A percentile compares a stretch with the other conserved stretches of the same genome.
Evolutionary conservation across 2,329 filamentous ascomycete genomes (phyloP).

Genomic region (Cladosporium sp.): DNA sequence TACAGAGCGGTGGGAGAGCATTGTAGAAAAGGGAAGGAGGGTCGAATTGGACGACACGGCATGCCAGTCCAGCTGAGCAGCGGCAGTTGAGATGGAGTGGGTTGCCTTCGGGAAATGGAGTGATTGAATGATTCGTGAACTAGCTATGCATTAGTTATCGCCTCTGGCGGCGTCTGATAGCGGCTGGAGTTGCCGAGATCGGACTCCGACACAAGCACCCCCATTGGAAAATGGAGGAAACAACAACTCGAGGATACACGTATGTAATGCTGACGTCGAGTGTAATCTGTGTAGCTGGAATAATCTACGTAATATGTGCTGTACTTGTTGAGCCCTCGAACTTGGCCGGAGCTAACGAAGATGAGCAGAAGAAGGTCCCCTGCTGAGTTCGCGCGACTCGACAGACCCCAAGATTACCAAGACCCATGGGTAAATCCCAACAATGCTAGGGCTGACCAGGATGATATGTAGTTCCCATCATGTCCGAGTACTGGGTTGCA

Average conservation of each 20-base stretch:
- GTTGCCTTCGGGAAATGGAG: not conserved
- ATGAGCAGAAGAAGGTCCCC: not conserved
- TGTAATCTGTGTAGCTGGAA: not conserved
- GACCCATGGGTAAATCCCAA: constrained; percentile 9
- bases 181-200: constrained; percentile 6
- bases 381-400: not conserved
- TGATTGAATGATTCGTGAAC: constrained; percentile 4
- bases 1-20: constrained; percentile 8
- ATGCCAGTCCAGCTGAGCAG: constrained; percentile 12
- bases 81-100: constrained; percentile 18
- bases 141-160: constrained; percentile 9
- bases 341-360: not conserved
- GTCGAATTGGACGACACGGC: constrained; percentile 6
- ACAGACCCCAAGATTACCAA: not conserved
- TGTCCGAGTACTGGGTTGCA: not conserved
- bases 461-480: not conserved
- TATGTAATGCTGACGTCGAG: not conserved
- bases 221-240: not conserved
- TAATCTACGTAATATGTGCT: not conserved
- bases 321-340: not conserved
- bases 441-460: constrained; percentile 3
- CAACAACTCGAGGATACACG: not conserved
- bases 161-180: not conserved
- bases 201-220: constrained; percentile 1
- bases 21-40: constrained; percentile 1